Evolutionary conservation across 2,329 filamentous ascomycete species (phyloP).

Genomic region (Cytospora leucostoma): DNA sequence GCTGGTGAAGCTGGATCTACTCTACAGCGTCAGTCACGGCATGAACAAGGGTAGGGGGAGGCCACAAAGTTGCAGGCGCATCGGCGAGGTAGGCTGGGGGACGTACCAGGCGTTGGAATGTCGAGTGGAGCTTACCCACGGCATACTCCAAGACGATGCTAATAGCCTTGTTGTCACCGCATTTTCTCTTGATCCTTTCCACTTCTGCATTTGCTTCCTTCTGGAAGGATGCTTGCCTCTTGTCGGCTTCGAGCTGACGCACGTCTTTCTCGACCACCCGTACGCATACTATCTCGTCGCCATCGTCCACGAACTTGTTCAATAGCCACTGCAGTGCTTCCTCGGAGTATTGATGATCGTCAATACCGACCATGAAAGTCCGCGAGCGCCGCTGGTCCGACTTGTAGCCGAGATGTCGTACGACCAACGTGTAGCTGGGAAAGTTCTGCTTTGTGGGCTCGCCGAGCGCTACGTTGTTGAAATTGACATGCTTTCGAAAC

Average conservation of each 20-base stretch:
- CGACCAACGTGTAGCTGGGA: conserved; percentile 76
- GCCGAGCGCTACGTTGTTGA: conserved; percentile 60
- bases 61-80: neutral
- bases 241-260: conserved; percentile 63
- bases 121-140: conserved; percentile 84
- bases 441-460: conserved; percentile 62
- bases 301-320: conserved; percentile 88
- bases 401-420: conserved; percentile 84
- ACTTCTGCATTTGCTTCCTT: conserved; percentile 75
- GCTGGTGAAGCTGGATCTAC: conserved; percentile 89
- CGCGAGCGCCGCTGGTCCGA: conserved; percentile 72
- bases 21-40: conserved; percentile 12
- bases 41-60: neutral
- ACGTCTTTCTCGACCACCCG: conserved; percentile 83
- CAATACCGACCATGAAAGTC: conserved; percentile 87
- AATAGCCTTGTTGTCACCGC: conserved; percentile 76
- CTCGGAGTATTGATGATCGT: conserved; percentile 89
- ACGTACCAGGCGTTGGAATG: conserved; percentile 85
- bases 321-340: conserved; percentile 92
- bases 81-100: neutral
- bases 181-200: conserved; percentile 76
- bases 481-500: conserved; percentile 61
- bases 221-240: conserved; percentile 57
- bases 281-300: conserved; percentile 89
- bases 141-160: conserved; percentile 84